Evolutionary conservation across 164 flowering plant species (phyloP).

Genomic region (Sedum album): DNA sequence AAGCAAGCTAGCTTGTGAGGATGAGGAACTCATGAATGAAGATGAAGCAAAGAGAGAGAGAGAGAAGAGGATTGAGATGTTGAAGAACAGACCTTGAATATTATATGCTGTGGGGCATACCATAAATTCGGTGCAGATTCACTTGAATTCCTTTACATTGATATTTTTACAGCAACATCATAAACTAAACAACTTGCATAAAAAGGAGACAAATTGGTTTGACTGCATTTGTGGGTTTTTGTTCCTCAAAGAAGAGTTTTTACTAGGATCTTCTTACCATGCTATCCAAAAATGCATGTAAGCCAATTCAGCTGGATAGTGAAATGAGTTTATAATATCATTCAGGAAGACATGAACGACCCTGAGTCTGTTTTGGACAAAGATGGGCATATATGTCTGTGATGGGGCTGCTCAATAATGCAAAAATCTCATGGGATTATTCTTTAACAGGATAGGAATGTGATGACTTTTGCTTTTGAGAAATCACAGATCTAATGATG

Average conservation of each 20-base stretch:
- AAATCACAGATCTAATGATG: too few relatives aligned
- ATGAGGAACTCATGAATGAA: constrained; percentile 4
- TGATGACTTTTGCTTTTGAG: too few relatives aligned
- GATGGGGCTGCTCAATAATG: too few relatives aligned
- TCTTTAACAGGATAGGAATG: too few relatives aligned
- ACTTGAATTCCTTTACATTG: neutral
- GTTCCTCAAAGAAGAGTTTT: too few relatives aligned
- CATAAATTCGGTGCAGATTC: neutral
- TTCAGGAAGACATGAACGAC: too few relatives aligned
- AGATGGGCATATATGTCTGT: too few relatives aligned
- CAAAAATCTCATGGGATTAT: too few relatives aligned
- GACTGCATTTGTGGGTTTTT: neutral
- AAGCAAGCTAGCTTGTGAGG: constrained; percentile 7
- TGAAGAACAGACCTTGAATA: neutral
- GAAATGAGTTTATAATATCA: too few relatives aligned
- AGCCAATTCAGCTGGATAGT: too few relatives aligned
- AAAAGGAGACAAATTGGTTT: neutral
- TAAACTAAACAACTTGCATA: neutral
- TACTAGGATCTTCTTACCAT: too few relatives aligned
- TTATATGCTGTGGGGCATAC: neutral
- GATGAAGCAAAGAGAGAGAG: neutral
- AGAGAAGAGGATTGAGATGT: neutral
- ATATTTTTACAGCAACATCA: neutral
- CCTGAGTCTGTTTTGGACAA: too few relatives aligned
- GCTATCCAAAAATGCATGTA: neutral